Base-by-base conservation (phyloP, 805 yeast genomes). In the Phaffomyces opuntiae region DNA sequence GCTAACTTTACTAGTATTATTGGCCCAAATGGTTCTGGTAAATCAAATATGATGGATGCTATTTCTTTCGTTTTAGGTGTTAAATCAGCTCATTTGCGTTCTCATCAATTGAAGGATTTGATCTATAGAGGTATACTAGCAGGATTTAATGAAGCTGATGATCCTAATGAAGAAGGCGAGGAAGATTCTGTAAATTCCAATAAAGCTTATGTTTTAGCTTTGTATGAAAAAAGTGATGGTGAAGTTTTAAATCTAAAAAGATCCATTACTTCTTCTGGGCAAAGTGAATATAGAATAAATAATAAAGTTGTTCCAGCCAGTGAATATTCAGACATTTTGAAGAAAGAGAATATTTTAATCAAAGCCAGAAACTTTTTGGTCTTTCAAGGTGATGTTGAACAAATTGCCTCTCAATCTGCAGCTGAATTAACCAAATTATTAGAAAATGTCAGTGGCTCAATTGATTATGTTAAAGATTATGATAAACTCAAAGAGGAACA, bases 1-100 rank as follows among this genome's bases (percentile, higher is more conserved):
- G 77, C 90, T 0, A 72, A 75, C 49, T 93, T 93, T 68, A 87
- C 96, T 1, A 83, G 95, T 39, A 87, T 93, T 50, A 86, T 93
- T 47, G 99, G 99, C 1, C 98, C 98, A n/a, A 93, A 93, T 72
- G 99, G 99, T 32, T 85, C 97, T 1, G 99, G 99, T 8, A 93
- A 93, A 67, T 86, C 96, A 37, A 93, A 93, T 60, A 85, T 93
- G 80, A 90, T 93, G 85, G 99, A 93, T 62, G 97, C 99, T 33
- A 84, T 93, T 39, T 83, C 96, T 19, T 93, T 93, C 63, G 98
- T 91, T 9, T 72, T 93, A 34, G 99, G 99, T 25, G 80, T 91
- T 40, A 72, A 83, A 54, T 76, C 88, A 19, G 66, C 73, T 16
- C 90, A 86, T 46, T 70, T 93, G 48, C 75, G 99, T 55, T 87